Conservation (phyloP, 768 basidiomycete genomes). For the Pisolithus albus region DNA sequence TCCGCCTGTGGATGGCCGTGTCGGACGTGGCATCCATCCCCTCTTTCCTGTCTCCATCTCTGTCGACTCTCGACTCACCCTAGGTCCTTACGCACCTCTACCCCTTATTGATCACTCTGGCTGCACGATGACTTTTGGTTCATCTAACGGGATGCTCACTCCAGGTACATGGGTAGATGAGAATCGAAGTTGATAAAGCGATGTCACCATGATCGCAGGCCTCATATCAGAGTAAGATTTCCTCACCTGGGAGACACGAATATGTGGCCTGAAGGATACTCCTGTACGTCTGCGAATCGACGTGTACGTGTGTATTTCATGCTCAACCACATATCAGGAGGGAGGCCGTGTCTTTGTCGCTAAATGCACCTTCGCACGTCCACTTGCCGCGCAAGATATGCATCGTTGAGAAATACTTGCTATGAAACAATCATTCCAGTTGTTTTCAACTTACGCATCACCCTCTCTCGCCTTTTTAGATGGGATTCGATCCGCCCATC, state of each 20-base stretch:
- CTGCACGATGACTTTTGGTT: constrained; percentile 25
- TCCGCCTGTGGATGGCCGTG: too few species aligned
- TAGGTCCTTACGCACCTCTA: background rate
- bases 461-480: constrained; percentile 97
- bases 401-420: too few species aligned
- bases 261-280: constrained; percentile 89
- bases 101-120: background rate
- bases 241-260: constrained; percentile 93
- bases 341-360: constrained; percentile 86
- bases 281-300: constrained; percentile 50
- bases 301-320: too few species aligned
- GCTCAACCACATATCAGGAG: constrained; percentile 46
- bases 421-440: too few species aligned
- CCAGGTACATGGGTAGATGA: constrained; percentile 46
- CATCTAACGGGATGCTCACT: constrained; percentile 94
- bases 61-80: background rate
- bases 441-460: constrained; percentile 80
- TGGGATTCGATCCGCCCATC: constrained; percentile 96
- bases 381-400: background rate
- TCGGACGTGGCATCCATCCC: too few species aligned
- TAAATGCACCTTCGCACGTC: constrained; percentile 72
- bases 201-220: constrained; percentile 37
- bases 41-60: background rate
- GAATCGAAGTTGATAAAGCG: background rate
- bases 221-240: constrained; percentile 90